Base-by-base conservation (phyloP, 1,284 basidiomycete genomes). In the Trichosporon coremiiforme region DNA sequence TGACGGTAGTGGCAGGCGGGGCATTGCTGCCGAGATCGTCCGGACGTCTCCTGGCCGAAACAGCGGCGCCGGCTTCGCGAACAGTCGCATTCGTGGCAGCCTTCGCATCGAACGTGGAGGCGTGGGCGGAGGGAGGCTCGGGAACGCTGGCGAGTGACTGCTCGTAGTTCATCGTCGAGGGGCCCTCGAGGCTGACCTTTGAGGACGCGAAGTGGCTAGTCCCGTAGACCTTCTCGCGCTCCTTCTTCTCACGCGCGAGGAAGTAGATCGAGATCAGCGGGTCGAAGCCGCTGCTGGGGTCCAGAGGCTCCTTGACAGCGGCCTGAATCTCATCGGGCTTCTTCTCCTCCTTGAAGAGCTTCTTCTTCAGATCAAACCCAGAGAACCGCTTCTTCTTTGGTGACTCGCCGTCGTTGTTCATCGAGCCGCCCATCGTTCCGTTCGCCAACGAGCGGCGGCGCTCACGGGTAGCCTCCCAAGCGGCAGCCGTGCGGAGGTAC, bases 181-280 rank as follows among this genome's bases (percentile, higher is more conserved):
- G 75, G 22, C 73, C 70, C 2, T 79, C 82, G 64, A 84, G 60
- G 4, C 86, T 87, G 20, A 95, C 84, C 77, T 95, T 93, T 1
- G 95, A 98, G 67, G 89, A 93, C 1, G 96, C 96, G 83, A 99
- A 99, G 75, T 93, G 90, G 1, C 94, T 94, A 0, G 91, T 90
- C 0, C 96, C 96, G 82, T 95, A 98, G 4, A 98, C 91, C 70
- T 88, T 88, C 78, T 98, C 95, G 66, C 96, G 87, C 78, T 98
- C 95, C 81, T 95, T 88, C 86, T 98, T 98, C 85, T 99, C 96
- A 68, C 91, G 86, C 1, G 96, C 93, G 20, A 99, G 89, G 85
- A 91, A 98, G 81, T 99, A 99, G 84, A 99, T 97, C 29, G 94
- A 95, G 68, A 99, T 88, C 41, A 99, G 87, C 0, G 95, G 95